A percentile compares a stretch with the other conserved stretches of the same genome.
Conservation (phyloP, 1,139 yeast genomes). For the Magnusiomyces paraingens region DNA sequence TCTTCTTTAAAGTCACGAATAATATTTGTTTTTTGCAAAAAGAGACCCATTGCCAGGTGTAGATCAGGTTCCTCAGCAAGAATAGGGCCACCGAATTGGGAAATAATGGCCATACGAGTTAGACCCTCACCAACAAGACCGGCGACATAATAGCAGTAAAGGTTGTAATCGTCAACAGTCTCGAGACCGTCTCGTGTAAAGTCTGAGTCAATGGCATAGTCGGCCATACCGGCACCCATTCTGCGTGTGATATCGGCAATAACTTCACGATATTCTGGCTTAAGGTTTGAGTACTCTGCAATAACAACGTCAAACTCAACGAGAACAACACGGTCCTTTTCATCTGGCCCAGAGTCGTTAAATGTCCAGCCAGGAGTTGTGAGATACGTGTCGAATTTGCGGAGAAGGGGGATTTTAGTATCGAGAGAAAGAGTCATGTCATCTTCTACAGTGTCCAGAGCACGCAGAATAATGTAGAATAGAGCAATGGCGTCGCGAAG, state of each 20-base stretch:
- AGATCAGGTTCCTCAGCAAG: constrained; percentile 47
- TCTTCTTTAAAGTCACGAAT: constrained; percentile 95
- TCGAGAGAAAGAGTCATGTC: constrained; percentile 80
- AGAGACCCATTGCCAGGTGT: constrained; percentile 88
- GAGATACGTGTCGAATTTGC: constrained; percentile 55
- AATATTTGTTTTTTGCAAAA: constrained; percentile 90
- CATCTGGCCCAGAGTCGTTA: constrained; percentile 57
- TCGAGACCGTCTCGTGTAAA: constrained; percentile 74
- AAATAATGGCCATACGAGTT: constrained; percentile 57
- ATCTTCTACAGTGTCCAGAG: constrained; percentile 93
- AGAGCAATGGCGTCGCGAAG: constrained; percentile 58
- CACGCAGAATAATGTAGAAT: constrained; percentile 80
- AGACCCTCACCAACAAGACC: constrained; percentile 97
- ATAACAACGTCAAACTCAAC: constrained; percentile 67
- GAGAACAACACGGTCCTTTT: constrained; percentile 73
- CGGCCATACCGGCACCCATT: constrained; percentile 99
- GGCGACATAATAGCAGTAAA: constrained; percentile 95
- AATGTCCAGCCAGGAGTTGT: constrained; percentile 71
- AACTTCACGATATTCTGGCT: constrained; percentile 71
- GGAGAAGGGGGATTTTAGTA: constrained; percentile 66
- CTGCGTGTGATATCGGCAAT: constrained; percentile 66
- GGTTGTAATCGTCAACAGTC: constrained; percentile 75
- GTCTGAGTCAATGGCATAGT: constrained; percentile 67
- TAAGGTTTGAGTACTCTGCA: constrained; percentile 63
- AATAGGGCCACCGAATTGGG: constrained; percentile 41